These are phyloP conservation scores for Begonia masoniana DNA, from an alignment of 306 rosid species.

Conservation along the genomic window DNA sequence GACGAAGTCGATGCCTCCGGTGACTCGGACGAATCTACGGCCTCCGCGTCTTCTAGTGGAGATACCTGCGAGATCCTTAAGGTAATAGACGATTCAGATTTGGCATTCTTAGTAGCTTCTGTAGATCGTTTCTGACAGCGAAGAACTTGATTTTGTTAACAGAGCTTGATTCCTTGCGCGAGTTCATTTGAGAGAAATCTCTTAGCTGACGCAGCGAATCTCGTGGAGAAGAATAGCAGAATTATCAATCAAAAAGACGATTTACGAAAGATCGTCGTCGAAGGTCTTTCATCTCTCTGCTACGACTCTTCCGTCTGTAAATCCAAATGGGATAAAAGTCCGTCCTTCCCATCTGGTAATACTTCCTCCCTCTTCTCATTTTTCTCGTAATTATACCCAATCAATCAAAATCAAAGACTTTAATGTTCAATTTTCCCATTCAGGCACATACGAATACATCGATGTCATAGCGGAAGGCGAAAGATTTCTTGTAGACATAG, in stretches of 20 bases:
- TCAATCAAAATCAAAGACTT: neutral
- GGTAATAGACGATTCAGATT: slow-evolving; percentile 27
- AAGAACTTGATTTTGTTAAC: slow-evolving; percentile 3
- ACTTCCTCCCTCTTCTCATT: neutral
- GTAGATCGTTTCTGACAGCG: neutral
- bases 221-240: slow-evolving; percentile 66
- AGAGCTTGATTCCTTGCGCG: slow-evolving; percentile 66
- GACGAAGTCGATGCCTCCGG: slow-evolving; percentile 69
- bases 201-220: slow-evolving; percentile 74
- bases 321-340: slow-evolving; percentile 83
- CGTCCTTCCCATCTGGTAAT: slow-evolving; percentile 68
- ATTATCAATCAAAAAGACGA: slow-evolving; percentile 56
- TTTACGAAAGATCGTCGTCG: slow-evolving; percentile 49
- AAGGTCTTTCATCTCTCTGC: slow-evolving; percentile 54
- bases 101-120: slow-evolving; percentile 10
- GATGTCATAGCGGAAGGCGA: slow-evolving; percentile 72
- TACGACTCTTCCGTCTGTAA: slow-evolving; percentile 70
- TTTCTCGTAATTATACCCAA: neutral
- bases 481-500: slow-evolving; percentile 68
- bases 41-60: slow-evolving; percentile 46
- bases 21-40: slow-evolving; percentile 36
- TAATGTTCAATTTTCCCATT: slow-evolving; percentile 4
- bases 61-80: slow-evolving; percentile 58
- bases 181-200: slow-evolving; percentile 79
- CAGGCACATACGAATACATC: slow-evolving; percentile 89